phyloP scores from a whole-genome alignment of 805 yeast species.

The Naumovozyma castellii region DNA sequence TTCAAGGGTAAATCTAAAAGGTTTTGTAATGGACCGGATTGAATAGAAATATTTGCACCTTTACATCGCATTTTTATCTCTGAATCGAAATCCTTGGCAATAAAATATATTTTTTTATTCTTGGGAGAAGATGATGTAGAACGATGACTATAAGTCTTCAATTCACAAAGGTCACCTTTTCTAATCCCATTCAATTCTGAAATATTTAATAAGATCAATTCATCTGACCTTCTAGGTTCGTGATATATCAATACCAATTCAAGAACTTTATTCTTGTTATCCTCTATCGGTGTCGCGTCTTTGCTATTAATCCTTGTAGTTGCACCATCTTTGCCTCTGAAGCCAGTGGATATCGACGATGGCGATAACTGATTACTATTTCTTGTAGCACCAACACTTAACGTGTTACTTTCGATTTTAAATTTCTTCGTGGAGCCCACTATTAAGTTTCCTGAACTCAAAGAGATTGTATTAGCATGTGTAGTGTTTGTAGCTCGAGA shows the following conservation, averaged over 20 bases:
- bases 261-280: conserved; percentile 5
- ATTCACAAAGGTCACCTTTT: conserved; percentile 71
- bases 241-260: conserved; percentile 40
- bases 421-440: conserved; percentile 15
- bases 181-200: conserved; percentile 49
- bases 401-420: not conserved
- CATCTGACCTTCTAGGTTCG: conserved; percentile 49
- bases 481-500: conserved; percentile 10
- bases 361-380: not conserved
- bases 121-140: conserved; percentile 3
- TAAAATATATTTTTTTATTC: conserved; percentile 36
- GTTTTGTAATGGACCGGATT: conserved; percentile 50
- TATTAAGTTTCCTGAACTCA: conserved; percentile 21
- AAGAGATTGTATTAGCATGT: conserved; percentile 19
- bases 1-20: conserved; percentile 59
- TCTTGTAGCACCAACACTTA: not conserved
- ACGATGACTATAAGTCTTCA: conserved; percentile 37
- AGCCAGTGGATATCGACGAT: not conserved
- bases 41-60: conserved; percentile 42
- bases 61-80: conserved; percentile 24
- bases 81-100: conserved; percentile 32
- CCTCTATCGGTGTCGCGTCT: not conserved
- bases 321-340: no score
- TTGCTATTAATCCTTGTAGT: not conserved
- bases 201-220: conserved; percentile 56